Percentiles rank a stretch among this genome's conserved stretches.
Evolutionary conservation across 139 green algal genomes (phyloP).

Genomic region (Raphidocelis subcapitata): DNA sequence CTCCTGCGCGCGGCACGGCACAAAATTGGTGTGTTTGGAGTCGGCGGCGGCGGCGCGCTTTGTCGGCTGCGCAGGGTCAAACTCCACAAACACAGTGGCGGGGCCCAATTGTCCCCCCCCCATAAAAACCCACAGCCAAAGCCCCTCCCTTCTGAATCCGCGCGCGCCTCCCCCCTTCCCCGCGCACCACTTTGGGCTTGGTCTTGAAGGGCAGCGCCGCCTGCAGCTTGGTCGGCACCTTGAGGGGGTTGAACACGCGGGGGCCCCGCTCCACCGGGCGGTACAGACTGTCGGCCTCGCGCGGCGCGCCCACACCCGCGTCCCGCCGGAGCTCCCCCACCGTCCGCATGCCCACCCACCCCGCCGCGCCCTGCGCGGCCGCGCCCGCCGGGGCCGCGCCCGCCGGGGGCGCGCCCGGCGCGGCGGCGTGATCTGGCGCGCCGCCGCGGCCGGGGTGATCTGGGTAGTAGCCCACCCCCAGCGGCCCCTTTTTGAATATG

Average conservation of each 20-base stretch:
- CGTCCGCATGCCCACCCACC: constrained; percentile 86
- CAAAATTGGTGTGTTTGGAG: too few species aligned
- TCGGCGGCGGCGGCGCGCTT: too few species aligned
- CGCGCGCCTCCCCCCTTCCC: too few species aligned
- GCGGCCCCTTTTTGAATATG: constrained; percentile 66
- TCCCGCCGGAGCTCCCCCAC: constrained; percentile 86
- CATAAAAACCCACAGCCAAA: too few species aligned
- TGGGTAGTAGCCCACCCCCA: constrained; percentile 83
- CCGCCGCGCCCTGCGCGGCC: constrained; percentile 10
- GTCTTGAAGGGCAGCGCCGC: constrained; percentile 90
- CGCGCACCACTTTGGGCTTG: constrained; percentile 90
- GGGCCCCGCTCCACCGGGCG: constrained; percentile 72
- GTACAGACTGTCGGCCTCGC: constrained; percentile 90
- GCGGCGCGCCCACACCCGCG: constrained; percentile 72
- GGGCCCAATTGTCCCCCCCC: too few species aligned
- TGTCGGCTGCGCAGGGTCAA: too few species aligned
- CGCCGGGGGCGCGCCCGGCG: neutral
- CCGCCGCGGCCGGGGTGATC: constrained; percentile 36
- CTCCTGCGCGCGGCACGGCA: constrained; percentile 56
- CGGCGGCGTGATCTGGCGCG: constrained; percentile 4
- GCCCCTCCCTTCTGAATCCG: too few species aligned
- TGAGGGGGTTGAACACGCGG: constrained; percentile 91
- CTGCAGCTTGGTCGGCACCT: constrained; percentile 84
- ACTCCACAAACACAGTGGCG: too few species aligned
- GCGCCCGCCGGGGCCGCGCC: neutral